A percentile compares a stretch with the other conserved stretches of the same genome.
Evolutionary conservation across 2,329 filamentous ascomycete species (phyloP).

Genomic region (Neonectria punicea): DNA sequence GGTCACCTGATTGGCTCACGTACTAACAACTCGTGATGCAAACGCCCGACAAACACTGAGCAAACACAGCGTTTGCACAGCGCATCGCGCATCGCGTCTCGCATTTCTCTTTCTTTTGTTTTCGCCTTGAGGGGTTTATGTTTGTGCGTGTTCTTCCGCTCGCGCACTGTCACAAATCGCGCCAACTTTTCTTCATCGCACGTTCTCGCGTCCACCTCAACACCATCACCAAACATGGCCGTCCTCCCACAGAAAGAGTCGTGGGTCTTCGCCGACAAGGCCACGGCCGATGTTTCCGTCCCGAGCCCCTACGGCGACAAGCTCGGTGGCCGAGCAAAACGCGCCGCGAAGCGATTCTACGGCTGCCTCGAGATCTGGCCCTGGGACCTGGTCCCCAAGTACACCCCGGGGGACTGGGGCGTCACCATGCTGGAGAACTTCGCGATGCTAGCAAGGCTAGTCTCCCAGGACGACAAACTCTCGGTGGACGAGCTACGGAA

Average conservation of each 20-base stretch:
- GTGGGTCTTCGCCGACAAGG: not conserved
- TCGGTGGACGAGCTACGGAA: not conserved
- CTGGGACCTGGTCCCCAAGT: not conserved
- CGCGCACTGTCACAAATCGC: too few species aligned
- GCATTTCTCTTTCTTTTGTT: not conserved
- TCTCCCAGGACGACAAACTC: not conserved
- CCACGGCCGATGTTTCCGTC: not conserved
- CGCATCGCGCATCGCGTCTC: not conserved
- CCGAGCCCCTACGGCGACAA: not conserved
- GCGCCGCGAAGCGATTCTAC: not conserved
- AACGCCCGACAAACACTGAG: not conserved
- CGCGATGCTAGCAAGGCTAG: not conserved
- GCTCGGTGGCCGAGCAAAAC: not conserved
- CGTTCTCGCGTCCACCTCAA: not conserved
- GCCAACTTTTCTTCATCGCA: not conserved
- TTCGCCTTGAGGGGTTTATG: too few species aligned
- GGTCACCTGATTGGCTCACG: not conserved
- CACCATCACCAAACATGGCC: not conserved
- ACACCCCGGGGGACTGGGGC: not conserved
- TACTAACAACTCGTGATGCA: not conserved
- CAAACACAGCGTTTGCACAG: not conserved
- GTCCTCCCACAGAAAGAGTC: not conserved
- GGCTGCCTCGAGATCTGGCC: constrained; percentile 1
- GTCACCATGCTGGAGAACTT: not conserved
- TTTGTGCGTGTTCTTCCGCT: too few species aligned